A percentile compares a stretch with the other conserved stretches of the same genome.
Evolutionary conservation across 2,329 filamentous ascomycete genomes (phyloP).

Genomic region (Seiridium cupressi): DNA sequence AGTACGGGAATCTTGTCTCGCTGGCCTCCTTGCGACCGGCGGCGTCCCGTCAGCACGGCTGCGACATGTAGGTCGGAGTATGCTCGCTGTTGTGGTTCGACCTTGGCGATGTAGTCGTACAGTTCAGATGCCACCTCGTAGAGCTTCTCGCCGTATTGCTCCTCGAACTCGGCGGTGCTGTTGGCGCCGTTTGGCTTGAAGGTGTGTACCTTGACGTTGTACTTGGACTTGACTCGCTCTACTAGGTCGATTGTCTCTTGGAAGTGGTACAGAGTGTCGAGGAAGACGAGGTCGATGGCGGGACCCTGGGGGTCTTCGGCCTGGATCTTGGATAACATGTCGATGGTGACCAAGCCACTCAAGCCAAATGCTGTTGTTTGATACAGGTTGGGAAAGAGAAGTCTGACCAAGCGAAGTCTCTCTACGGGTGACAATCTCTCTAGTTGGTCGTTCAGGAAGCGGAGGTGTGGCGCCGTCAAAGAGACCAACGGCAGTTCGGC

Average conservation of each 20-base stretch:
- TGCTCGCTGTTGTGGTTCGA: constrained; percentile 90
- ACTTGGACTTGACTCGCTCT: constrained; percentile 70
- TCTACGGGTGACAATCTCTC: constrained; percentile 87
- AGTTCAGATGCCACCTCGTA: constrained; percentile 85
- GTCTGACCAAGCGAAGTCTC: constrained; percentile 87
- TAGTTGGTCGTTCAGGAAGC: constrained; percentile 86
- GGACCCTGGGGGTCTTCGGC: constrained; percentile 58
- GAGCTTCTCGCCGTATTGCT: constrained; percentile 75
- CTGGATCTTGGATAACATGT: constrained; percentile 79
- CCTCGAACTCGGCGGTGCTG: constrained; percentile 74
- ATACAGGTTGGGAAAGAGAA: constrained; percentile 85
- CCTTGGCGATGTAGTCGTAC: constrained; percentile 97
- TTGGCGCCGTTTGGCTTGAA: constrained; percentile 82
- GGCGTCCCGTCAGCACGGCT: constrained; percentile 87
- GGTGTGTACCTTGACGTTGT: constrained; percentile 79
- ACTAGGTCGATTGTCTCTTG: constrained; percentile 72
- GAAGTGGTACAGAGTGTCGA: constrained; percentile 84
- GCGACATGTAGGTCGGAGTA: constrained; percentile 85
- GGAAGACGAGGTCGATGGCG: constrained; percentile 70
- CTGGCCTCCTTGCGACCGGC: constrained; percentile 89
- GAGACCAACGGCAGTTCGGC: constrained; percentile 70
- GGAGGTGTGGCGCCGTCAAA: constrained; percentile 84
- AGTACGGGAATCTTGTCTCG: constrained; percentile 87
- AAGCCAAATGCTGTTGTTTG: constrained; percentile 83
- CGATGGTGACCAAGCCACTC: constrained; percentile 77